These are phyloP conservation scores for Musa schizocarpa DNA, from an alignment of 176 grass and related monocot species.

Conservation along the genomic window DNA sequence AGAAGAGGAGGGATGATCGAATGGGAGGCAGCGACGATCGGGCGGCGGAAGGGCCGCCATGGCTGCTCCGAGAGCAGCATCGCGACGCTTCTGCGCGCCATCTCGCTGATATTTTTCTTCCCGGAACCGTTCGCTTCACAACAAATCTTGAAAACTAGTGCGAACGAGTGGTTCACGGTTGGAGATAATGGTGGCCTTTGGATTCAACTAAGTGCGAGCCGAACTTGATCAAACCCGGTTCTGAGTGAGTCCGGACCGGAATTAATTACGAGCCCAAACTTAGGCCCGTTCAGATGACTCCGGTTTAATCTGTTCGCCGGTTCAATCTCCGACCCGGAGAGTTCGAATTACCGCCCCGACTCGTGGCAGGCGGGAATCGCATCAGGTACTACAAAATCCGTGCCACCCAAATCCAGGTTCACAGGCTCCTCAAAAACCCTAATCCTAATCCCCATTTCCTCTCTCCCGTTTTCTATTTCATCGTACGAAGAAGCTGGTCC, in stretches of 20 bases:
- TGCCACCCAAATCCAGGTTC: neutral
- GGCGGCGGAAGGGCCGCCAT: constrained; percentile 5
- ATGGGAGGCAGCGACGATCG: neutral
- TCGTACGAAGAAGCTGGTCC: neutral
- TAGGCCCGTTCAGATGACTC: neutral
- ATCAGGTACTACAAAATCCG: neutral
- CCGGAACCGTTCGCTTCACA: neutral
- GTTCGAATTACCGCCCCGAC: neutral
- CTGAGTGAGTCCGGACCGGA: neutral
- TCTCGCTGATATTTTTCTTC: neutral
- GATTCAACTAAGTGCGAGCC: neutral
- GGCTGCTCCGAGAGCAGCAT: constrained; percentile 9
- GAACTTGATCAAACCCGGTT: too few relatives aligned
- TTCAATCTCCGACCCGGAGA: neutral
- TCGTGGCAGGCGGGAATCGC: neutral
- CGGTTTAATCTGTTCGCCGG: neutral
- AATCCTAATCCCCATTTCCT: neutral
- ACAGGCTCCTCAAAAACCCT: neutral
- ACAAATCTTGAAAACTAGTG: neutral
- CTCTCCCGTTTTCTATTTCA: neutral
- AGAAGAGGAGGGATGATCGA: neutral
- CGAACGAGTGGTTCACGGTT: neutral
- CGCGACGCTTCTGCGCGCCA: neutral
- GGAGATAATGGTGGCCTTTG: neutral
- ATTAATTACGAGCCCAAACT: neutral